Percentiles rank a stretch among this genome's conserved stretches.
phyloP scores from a whole-genome alignment of 768 basidiomycete species.

The Heimioporus sp. region DNA sequence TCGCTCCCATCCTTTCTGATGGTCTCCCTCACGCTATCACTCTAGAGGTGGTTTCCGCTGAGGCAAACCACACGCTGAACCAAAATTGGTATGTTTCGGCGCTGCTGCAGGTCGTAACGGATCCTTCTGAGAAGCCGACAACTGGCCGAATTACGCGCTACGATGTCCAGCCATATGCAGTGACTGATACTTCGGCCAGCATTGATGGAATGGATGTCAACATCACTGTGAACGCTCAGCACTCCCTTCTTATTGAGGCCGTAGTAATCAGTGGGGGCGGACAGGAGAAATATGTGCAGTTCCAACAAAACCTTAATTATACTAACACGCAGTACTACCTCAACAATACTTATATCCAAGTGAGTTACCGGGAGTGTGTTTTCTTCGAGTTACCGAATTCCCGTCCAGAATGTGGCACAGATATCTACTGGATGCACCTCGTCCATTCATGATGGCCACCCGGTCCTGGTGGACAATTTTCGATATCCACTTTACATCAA shows the following conservation, averaged over 20 bases:
- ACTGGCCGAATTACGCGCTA: too few species aligned
- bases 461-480: constrained; percentile 52
- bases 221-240: constrained; percentile 61
- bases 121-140: too few species aligned
- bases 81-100: too few species aligned
- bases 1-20: too few species aligned
- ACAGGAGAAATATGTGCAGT: constrained; percentile 52
- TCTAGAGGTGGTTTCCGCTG: too few species aligned
- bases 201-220: constrained; percentile 43
- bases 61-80: too few species aligned
- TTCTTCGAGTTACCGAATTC: neutral
- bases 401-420: constrained; percentile 46
- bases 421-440: constrained; percentile 47
- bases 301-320: constrained; percentile 59
- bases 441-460: too few species aligned
- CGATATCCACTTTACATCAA: constrained; percentile 49
- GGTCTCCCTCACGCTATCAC: too few species aligned
- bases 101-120: too few species aligned
- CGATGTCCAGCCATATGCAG: too few species aligned
- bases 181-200: too few species aligned
- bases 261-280: constrained; percentile 60
- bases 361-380: constrained; percentile 9
- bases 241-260: constrained; percentile 59
- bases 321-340: constrained; percentile 63
- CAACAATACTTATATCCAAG: constrained; percentile 43